phyloP scores from a whole-genome alignment of 2,329 filamentous ascomycete genomes.

The Fusarium aywerte region DNA sequence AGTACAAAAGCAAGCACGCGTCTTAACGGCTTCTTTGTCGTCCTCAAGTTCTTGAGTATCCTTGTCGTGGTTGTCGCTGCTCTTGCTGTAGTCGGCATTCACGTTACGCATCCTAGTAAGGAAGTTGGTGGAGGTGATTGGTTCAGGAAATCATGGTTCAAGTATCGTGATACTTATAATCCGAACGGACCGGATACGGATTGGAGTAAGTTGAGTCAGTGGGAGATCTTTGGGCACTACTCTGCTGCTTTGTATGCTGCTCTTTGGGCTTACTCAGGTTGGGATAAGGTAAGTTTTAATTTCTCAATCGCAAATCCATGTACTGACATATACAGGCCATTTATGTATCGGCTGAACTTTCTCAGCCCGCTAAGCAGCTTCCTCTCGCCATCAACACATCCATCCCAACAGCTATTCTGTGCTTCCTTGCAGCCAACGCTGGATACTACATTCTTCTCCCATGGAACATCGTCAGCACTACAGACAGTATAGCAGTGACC shows the following conservation, averaged over 20 bases:
- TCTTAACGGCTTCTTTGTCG: slow-evolving; percentile 66
- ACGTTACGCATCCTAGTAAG: slow-evolving; percentile 51
- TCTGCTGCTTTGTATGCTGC: slow-evolving; percentile 70
- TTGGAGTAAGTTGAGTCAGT: slow-evolving; percentile 61
- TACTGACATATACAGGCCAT: slow-evolving; percentile 55
- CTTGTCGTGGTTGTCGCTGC: slow-evolving; percentile 61
- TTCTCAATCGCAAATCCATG: accelerated
- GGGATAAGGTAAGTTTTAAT: slow-evolving; percentile 67
- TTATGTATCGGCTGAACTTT: slow-evolving; percentile 66
- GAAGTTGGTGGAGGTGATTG: slow-evolving; percentile 62
- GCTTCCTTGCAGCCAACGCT: slow-evolving; percentile 69
- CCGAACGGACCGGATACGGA: slow-evolving; percentile 62
- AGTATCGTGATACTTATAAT: slow-evolving; percentile 59
- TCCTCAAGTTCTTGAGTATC: slow-evolving; percentile 64
- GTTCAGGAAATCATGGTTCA: slow-evolving; percentile 66
- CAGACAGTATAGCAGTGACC: slow-evolving; percentile 72
- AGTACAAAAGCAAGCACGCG: slow-evolving; percentile 66
- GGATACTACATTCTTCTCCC: slow-evolving; percentile 72
- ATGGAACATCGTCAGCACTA: slow-evolving; percentile 67
- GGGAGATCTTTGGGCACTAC: slow-evolving; percentile 69
- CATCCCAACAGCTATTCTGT: slow-evolving; percentile 67
- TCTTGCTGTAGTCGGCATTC: slow-evolving; percentile 58
- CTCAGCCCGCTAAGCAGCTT: slow-evolving; percentile 62
- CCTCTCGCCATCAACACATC: slow-evolving; percentile 71
- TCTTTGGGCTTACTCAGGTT: slow-evolving; percentile 73